Evolutionary conservation across 2,329 filamentous ascomycete genomes (phyloP).

Genomic region (Lanzia echinophila): DNA sequence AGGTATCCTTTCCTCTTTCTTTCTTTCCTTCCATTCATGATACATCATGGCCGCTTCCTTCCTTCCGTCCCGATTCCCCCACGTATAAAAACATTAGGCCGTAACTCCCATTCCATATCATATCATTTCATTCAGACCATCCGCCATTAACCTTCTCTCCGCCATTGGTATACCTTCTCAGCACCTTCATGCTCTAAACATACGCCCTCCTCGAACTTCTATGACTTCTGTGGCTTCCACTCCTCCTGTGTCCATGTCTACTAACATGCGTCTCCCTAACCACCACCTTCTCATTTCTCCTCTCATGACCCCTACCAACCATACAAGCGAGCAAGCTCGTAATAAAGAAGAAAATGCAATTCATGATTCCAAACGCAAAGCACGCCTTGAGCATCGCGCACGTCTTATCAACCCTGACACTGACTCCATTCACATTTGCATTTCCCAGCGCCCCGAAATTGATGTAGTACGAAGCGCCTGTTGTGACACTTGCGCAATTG

Average conservation of each 20-base stretch:
- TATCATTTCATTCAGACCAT: no score
- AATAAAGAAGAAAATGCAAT: conserved; percentile 71
- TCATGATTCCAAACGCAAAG: conserved; percentile 89
- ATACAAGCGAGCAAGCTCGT: conserved; percentile 63
- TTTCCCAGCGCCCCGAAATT: conserved; percentile 56
- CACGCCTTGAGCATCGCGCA: conserved; percentile 89
- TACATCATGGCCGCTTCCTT: no score
- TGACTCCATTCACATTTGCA: conserved; percentile 45
- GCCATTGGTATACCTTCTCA: no score
- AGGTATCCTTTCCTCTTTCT: no score
- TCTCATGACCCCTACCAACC: conserved; percentile 14
- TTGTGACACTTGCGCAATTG: conserved; percentile 58
- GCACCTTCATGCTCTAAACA: conserved; percentile 19
- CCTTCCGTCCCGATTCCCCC: no score
- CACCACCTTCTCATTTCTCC: conserved; percentile 18
- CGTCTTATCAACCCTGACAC: conserved; percentile 59
- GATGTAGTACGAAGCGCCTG: conserved; percentile 44
- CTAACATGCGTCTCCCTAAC: conserved; percentile 26
- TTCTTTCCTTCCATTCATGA: no score
- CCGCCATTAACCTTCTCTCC: no score
- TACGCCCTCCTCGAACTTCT: conserved; percentile 28
- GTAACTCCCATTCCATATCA: no score
- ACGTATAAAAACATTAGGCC: no score
- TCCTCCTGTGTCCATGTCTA: conserved; percentile 25
- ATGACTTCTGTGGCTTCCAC: conserved; percentile 27